These are phyloP conservation scores for Daucus carota DNA, from an alignment of 129 eudicot species.

Conservation along the genomic window DNA sequence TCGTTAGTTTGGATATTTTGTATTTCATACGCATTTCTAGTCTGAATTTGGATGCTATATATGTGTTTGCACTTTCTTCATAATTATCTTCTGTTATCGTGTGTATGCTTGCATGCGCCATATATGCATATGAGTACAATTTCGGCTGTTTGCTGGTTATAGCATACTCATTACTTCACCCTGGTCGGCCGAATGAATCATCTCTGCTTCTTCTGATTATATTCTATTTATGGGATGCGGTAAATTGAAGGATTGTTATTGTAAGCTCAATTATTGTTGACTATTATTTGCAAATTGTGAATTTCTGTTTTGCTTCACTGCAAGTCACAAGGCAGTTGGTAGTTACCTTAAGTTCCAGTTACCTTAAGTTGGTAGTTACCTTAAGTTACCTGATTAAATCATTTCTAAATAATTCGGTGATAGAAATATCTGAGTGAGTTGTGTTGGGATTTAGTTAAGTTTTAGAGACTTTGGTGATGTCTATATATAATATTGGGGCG, in stretches of 20 bases:
- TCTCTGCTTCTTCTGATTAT: neutral
- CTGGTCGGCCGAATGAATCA: neutral
- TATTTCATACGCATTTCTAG: neutral
- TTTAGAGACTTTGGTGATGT: constrained; percentile 42
- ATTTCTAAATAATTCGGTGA: constrained; percentile 37
- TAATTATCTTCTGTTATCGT: no score
- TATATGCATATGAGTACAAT: no score
- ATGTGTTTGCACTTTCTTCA: neutral
- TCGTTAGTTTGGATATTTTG: neutral
- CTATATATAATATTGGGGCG: constrained; percentile 60
- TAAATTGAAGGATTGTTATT: neutral
- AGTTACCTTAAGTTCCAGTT: neutral
- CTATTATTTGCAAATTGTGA: neutral
- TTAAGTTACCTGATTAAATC: constrained; percentile 2
- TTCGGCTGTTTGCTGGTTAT: neutral
- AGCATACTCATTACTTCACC: neutral
- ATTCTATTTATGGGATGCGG: neutral
- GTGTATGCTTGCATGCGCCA: neutral
- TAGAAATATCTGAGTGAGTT: constrained; percentile 28
- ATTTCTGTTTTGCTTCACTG: neutral
- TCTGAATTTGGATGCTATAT: neutral
- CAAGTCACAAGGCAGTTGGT: neutral
- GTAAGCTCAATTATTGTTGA: neutral
- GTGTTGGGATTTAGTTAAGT: constrained; percentile 28
- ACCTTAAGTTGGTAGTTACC: neutral